A percentile compares a stretch with the other conserved stretches of the same genome.
These are phyloP conservation scores for Modicella reniformis DNA, from an alignment of 371 early-diverging fungal genomes.

Conservation along the genomic window DNA sequence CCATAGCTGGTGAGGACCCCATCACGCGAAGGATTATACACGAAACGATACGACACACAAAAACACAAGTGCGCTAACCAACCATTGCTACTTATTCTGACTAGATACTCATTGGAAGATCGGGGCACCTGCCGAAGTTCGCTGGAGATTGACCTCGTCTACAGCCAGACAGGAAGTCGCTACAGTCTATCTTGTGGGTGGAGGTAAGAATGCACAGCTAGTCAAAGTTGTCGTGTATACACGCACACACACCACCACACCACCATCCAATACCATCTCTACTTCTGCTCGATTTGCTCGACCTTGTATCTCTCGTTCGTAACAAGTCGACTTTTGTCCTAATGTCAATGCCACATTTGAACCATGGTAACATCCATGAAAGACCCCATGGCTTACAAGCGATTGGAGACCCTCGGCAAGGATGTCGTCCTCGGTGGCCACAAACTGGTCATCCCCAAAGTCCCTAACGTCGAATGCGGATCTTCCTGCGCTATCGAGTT, in stretches of 20 bases:
- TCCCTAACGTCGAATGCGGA: constrained; percentile 19
- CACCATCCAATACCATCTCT: no score
- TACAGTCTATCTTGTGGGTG: constrained; percentile 35
- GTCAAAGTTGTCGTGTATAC: not conserved
- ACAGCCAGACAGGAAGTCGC: constrained; percentile 9
- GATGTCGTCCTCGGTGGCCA: constrained; percentile 12
- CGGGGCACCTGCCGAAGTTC: constrained; percentile 16
- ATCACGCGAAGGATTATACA: not conserved
- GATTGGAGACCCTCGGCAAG: constrained; percentile 16
- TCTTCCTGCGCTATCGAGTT: constrained; percentile 35
- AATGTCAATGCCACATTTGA: no score
- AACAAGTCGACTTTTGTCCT: no score
- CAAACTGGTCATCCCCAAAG: constrained; percentile 17
- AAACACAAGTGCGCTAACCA: no score
- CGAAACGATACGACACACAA: not conserved
- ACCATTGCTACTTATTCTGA: not conserved
- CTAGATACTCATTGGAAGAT: constrained; percentile 33
- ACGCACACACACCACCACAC: not conserved
- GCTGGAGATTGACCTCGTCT: constrained; percentile 22
- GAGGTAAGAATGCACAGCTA: constrained; percentile 3
- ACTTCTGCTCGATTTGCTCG: no score
- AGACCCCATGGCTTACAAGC: constrained; percentile 32
- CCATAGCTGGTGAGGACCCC: constrained; percentile 16
- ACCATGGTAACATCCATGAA: no score
- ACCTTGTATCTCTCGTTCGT: no score